Conservation (phyloP, 2,329 filamentous ascomycete species). For the Teratosphaeria gauchensis region DNA sequence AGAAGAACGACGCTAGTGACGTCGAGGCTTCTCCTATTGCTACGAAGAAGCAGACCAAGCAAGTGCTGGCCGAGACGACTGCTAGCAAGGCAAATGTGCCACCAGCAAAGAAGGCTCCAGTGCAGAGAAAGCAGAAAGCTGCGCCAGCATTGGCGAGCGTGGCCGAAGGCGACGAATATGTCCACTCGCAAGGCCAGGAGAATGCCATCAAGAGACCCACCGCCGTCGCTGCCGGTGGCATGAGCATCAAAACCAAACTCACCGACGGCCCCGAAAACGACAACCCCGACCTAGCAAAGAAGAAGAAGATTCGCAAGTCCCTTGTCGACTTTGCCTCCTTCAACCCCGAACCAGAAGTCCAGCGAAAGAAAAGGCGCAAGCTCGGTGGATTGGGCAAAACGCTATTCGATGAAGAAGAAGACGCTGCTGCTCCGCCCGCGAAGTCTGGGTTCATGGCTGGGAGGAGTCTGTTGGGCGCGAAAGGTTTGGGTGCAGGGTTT, state of each 20-base stretch:
- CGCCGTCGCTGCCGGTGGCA: slow-evolving; percentile 8
- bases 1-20: slow-evolving; percentile 17
- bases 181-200: slow-evolving; percentile 27
- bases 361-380: slow-evolving; percentile 27
- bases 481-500: slow-evolving; percentile 23
- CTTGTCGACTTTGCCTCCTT: slow-evolving; percentile 36
- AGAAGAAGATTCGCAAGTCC: slow-evolving; percentile 30
- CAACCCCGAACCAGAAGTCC: slow-evolving; percentile 18
- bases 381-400: slow-evolving; percentile 29
- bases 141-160: slow-evolving; percentile 34
- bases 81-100: slow-evolving; percentile 34
- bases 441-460: slow-evolving; percentile 7
- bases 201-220: slow-evolving; percentile 18
- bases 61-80: slow-evolving; percentile 35
- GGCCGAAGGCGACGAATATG: slow-evolving; percentile 28
- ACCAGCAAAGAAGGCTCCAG: slow-evolving; percentile 24
- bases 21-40: slow-evolving; percentile 13
- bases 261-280: slow-evolving; percentile 14
- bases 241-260: slow-evolving; percentile 32
- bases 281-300: slow-evolving; percentile 21
- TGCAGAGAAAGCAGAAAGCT: slow-evolving; percentile 28
- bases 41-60: slow-evolving; percentile 23
- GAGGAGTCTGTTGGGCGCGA: slow-evolving; percentile 22
- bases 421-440: slow-evolving; percentile 4
- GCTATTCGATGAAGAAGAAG: slow-evolving; percentile 31